phyloP scores from a whole-genome alignment of 2,329 filamentous ascomycete species.

The Cordyceps cateniannulata region DNA sequence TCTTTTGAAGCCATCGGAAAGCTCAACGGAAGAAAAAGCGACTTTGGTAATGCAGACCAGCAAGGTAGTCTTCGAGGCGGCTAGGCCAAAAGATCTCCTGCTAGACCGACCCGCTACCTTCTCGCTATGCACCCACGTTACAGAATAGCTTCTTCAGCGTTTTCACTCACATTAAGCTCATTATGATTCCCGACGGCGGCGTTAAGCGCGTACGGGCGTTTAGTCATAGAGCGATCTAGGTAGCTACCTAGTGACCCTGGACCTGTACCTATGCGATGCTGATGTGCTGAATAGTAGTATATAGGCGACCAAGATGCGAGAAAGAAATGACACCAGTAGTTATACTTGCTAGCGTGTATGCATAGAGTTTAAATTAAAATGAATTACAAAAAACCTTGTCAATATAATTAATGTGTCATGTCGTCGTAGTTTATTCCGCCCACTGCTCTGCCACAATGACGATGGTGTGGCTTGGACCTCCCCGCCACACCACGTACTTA shows the following conservation, averaged over 20 bases:
- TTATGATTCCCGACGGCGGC: constrained; percentile 88
- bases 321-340: background rate
- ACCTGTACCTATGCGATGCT: constrained; percentile 3
- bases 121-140: too few species aligned
- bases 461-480: constrained; percentile 9
- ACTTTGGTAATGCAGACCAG: too few species aligned
- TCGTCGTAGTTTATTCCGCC: background rate
- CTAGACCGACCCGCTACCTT: too few species aligned
- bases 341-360: background rate
- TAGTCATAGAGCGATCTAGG: constrained; percentile 25
- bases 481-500: constrained; percentile 6
- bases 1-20: too few species aligned
- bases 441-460: constrained; percentile 6
- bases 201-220: constrained; percentile 70
- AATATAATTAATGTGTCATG: background rate
- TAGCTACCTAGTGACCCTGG: background rate
- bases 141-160: too few species aligned
- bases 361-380: background rate
- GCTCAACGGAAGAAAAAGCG: too few species aligned
- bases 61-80: too few species aligned
- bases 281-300: background rate
- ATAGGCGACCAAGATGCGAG: background rate
- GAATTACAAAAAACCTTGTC: background rate
- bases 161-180: constrained; percentile 81
- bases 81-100: too few species aligned